These are phyloP conservation scores for Peronospora destructor DNA, from an alignment of 352 stramenopile species.

Conservation along the genomic window DNA sequence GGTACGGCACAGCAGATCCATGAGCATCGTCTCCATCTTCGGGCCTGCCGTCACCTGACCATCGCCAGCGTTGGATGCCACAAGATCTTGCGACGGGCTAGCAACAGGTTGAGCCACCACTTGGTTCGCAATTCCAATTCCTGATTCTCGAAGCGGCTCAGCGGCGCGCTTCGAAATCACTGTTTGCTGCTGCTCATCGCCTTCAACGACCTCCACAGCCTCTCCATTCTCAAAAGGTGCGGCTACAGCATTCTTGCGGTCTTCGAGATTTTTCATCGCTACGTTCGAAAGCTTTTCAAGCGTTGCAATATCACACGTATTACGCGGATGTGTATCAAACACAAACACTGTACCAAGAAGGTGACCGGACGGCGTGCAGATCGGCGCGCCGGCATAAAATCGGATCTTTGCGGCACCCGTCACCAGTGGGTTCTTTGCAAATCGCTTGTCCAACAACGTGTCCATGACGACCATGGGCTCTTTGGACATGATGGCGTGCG, in stretches of 20 bases:
- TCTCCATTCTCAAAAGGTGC: slow-evolving; percentile 51
- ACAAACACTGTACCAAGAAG: slow-evolving; percentile 83
- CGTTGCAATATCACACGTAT: slow-evolving; percentile 80
- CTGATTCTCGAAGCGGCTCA: slow-evolving; percentile 47
- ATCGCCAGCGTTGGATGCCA: slow-evolving; percentile 73
- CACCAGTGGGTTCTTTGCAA: slow-evolving; percentile 81
- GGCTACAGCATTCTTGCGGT: slow-evolving; percentile 82
- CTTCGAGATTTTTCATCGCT: slow-evolving; percentile 85
- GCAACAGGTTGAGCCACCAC: slow-evolving; percentile 51
- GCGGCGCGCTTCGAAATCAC: slow-evolving; percentile 25
- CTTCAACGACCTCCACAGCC: slow-evolving; percentile 31
- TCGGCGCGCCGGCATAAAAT: slow-evolving; percentile 80
- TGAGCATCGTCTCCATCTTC: slow-evolving; percentile 89
- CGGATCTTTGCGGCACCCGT: slow-evolving; percentile 80
- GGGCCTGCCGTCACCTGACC: slow-evolving; percentile 75
- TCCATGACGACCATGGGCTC: slow-evolving; percentile 87
- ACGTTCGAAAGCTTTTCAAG: slow-evolving; percentile 85
- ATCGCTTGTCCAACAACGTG: slow-evolving; percentile 79
- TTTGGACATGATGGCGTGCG: slow-evolving; percentile 84
- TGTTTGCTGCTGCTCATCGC: slow-evolving; percentile 18
- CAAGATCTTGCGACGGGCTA: slow-evolving; percentile 67
- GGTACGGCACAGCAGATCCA: slow-evolving; percentile 83
- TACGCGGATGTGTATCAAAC: slow-evolving; percentile 81
- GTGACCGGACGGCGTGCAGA: slow-evolving; percentile 74
- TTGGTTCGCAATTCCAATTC: slow-evolving; percentile 74